Evolutionary conservation across 805 yeast genomes (phyloP), one percentile per base, ranked within the genome.

Genomic region (Saturnispora hagleri): DNA sequence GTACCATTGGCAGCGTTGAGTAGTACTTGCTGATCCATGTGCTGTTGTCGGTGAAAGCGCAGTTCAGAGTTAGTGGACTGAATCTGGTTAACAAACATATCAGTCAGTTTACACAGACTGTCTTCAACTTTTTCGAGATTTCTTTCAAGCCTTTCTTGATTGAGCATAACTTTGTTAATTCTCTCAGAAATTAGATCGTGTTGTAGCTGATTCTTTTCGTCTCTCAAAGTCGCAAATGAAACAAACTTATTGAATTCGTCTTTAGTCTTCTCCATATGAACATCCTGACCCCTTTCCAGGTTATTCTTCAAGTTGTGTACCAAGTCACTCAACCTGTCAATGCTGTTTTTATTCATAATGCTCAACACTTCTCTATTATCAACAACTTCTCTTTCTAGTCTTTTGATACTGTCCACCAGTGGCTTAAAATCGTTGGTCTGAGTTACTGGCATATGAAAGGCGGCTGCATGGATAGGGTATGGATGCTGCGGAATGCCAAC

Each of bases 141-240:
- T 17, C 36, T 48, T 33, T 48, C 51, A n/a, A 48, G 9, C 33
- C 51, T 48, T 15, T 48, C 51, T 42, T 48, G 51, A 22, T n/a
- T 48, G 10, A 22, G 13, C n/a, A 48, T 43, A 9, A 48, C 41
- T 20, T 48, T 48, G 18, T 48, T 48, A 5, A 48, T 42, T 17
- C 42, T 17, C 34, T 48, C 51, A 22, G 24, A n/a, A 5, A 42
- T 18, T 18, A 48, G 17, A 15, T 48, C 46, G 33, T 48, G 46
- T 33, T 41, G 46, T 18, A 48, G 24, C 17, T 48, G 46, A 6
- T 18, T 22, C 36, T 48, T 48, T n/a, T 48, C 51, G n/a, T 48
- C 51, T 42, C 46, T 48, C n/a, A 48, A 33, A 20, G 18, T 43
- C 8, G 46, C 26, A 42, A 48, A 26, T 1, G 51, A 48, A 27